Conservation (phyloP, 441 rosid genomes). For the Gossypium schwendimanii region DNA sequence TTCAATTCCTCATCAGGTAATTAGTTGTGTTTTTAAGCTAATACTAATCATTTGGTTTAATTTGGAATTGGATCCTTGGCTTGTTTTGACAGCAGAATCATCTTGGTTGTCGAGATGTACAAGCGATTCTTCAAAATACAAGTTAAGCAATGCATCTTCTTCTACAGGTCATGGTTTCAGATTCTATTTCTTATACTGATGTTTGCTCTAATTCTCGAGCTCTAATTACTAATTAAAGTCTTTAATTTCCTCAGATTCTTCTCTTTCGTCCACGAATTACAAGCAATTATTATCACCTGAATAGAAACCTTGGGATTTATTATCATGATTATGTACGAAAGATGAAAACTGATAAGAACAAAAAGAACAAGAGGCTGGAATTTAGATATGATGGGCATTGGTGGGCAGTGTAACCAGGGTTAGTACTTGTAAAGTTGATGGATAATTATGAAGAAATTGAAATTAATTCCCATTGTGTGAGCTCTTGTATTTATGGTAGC, state of each 20-base stretch:
- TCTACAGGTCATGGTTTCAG: conserved; percentile 27
- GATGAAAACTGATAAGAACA: not conserved
- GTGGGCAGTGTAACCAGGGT: conserved; percentile 12
- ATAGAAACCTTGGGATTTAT: not conserved
- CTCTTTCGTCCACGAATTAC: conserved; percentile 39
- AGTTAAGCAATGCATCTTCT: conserved; percentile 37
- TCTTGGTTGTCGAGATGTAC: conserved; percentile 36
- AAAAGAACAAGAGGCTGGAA: not conserved
- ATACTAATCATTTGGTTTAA: not conserved
- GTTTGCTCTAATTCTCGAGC: not conserved
- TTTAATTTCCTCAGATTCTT: conserved; percentile 32
- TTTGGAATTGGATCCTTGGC: not conserved
- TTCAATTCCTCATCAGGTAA: conserved; percentile 31
- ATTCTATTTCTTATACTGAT: not conserved
- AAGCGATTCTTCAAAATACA: conserved; percentile 38
- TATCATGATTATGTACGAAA: not conserved
- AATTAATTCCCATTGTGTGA: not conserved
- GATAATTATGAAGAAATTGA: conserved; percentile 42
- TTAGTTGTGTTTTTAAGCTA: not conserved
- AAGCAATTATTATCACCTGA: conserved; percentile 28
- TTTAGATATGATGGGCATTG: conserved; percentile 24
- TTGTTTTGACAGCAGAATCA: conserved; percentile 24
- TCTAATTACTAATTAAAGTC: not conserved
- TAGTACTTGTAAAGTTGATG: conserved; percentile 26
- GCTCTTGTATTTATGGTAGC: no score